Evolutionary conservation across 148 eudicot genomes (phyloP).

Genomic region (Euryodendron excelsum): DNA sequence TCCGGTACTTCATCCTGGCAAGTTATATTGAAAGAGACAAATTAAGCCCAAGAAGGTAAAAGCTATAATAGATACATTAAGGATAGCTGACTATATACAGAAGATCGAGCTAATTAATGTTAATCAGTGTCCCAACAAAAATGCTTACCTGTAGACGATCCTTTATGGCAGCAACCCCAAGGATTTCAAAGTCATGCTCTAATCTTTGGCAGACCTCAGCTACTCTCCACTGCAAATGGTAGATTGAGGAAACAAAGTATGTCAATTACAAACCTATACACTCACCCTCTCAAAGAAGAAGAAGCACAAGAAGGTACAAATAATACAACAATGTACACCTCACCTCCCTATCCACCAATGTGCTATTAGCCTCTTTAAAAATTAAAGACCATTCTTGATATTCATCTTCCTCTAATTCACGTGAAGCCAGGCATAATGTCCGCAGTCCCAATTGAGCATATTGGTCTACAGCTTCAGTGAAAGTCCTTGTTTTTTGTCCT

Average conservation of each 20-base stretch:
- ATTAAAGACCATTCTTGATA: constrained; percentile 81
- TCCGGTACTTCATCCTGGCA: constrained; percentile 93
- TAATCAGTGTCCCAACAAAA: constrained; percentile 4
- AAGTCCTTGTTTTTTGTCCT: constrained; percentile 76
- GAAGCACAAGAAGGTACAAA: not conserved
- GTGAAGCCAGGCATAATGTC: constrained; percentile 93
- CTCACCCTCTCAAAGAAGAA: not conserved
- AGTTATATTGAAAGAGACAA: constrained; percentile 10
- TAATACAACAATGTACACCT: constrained; percentile 12
- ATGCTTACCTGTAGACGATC: constrained; percentile 79
- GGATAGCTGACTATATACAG: not conserved
- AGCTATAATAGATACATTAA: not conserved
- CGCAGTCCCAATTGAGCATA: constrained; percentile 95
- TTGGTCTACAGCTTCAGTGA: constrained; percentile 81
- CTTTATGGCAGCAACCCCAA: constrained; percentile 96
- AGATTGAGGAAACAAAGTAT: constrained; percentile 4
- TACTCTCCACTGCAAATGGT: constrained; percentile 74
- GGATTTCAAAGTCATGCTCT: constrained; percentile 78
- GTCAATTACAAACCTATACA: not conserved
- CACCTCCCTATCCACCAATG: constrained; percentile 96
- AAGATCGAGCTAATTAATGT: not conserved
- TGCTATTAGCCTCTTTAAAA: constrained; percentile 94
- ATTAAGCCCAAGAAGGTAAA: not conserved
- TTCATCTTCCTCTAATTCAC: constrained; percentile 79
- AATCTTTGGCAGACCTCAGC: constrained; percentile 93